phyloP scores from a whole-genome alignment of 768 basidiomycete genomes.

The Pluteus cervinus region DNA sequence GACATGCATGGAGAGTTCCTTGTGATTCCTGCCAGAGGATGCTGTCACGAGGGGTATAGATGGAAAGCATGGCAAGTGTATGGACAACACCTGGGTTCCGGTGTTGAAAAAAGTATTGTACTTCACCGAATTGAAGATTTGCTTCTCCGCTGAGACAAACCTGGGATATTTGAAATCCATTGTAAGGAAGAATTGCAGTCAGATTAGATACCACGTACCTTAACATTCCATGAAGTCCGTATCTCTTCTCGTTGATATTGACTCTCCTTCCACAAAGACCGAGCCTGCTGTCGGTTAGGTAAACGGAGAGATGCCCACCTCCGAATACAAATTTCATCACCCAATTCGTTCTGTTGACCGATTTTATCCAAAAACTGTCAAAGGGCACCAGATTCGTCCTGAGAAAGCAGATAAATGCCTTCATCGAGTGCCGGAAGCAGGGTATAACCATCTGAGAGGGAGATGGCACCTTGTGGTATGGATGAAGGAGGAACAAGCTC shows the following conservation, averaged over 20 bases:
- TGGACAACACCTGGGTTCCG: not conserved
- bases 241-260: not conserved
- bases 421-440: conserved; percentile 3
- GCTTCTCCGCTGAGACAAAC: not conserved
- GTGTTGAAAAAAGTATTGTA: conserved; percentile 2
- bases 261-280: conserved; percentile 12
- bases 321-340: conserved; percentile 1
- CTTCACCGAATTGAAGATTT: conserved; percentile 3
- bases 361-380: not conserved
- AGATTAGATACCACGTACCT: conserved; percentile 3
- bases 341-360: not conserved
- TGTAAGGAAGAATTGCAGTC: not conserved
- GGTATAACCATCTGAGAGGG: conserved; percentile 2
- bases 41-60: conserved; percentile 1
- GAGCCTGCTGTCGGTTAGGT: conserved; percentile 15
- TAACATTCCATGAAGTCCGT: conserved; percentile 7
- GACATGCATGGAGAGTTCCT: conserved; percentile 3
- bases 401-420: conserved; percentile 1
- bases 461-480: conserved; percentile 5
- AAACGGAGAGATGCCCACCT: conserved; percentile 13
- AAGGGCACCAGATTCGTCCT: not conserved
- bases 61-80: conserved; percentile 3
- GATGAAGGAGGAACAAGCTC: not conserved
- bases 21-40: conserved; percentile 1
- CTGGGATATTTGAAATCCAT: not conserved